A percentile compares a stretch with the other conserved stretches of the same genome.
Evolutionary conservation across 2,329 filamentous ascomycete genomes (phyloP).

Genomic region (Lecanoromycetidae sp.): DNA sequence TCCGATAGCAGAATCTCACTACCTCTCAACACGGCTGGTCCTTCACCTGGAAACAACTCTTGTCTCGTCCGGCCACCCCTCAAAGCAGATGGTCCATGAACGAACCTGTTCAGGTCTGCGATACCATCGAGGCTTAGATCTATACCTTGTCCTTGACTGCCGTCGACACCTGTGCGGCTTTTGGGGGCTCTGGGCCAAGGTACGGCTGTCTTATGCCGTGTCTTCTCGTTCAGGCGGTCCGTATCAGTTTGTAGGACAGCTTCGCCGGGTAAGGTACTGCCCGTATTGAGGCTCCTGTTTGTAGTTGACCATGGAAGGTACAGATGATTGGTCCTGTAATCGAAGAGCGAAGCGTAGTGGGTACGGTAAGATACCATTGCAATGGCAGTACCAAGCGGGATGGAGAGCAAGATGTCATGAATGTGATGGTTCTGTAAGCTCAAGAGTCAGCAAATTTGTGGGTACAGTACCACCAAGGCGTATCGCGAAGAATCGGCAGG

Average conservation of each 20-base stretch:
- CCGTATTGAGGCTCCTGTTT: not conserved
- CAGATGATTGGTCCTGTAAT: constrained; percentile 56
- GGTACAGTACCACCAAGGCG: not conserved
- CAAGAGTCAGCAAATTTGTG: too few species aligned
- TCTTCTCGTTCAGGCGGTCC: not conserved
- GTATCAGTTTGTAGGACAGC: not conserved
- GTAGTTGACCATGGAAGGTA: constrained; percentile 35
- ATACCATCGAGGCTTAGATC: too few species aligned
- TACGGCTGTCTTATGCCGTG: not conserved
- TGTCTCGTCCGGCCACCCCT: too few species aligned
- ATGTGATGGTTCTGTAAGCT: constrained; percentile 54
- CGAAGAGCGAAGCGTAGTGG: constrained; percentile 56
- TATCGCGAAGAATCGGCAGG: too few species aligned
- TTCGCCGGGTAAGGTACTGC: not conserved
- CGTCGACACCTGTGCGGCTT: too few species aligned
- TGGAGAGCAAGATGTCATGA: constrained; percentile 60
- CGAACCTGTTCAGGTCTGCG: too few species aligned
- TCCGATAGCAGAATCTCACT: too few species aligned
- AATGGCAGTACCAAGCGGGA: constrained; percentile 51
- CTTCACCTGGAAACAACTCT: too few species aligned
- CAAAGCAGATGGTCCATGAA: too few species aligned
- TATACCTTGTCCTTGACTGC: too few species aligned
- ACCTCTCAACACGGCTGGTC: too few species aligned
- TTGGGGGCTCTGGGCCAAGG: constrained; percentile 2
- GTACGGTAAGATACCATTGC: constrained; percentile 55